These are phyloP conservation scores for Citrullus amarus DNA, from an alignment of 306 rosid species.

Conservation along the genomic window DNA sequence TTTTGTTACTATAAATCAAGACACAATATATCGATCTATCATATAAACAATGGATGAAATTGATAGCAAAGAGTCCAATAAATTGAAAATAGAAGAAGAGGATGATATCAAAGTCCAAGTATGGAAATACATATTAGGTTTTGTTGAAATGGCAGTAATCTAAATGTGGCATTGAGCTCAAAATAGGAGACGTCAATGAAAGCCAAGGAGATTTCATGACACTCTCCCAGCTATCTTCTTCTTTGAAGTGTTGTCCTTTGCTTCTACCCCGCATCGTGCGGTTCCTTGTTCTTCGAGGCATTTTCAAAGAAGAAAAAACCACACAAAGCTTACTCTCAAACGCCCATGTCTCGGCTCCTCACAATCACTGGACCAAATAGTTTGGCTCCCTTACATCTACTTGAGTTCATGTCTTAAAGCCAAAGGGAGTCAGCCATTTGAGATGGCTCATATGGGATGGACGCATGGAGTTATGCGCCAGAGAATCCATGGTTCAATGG, in stretches of 20 bases:
- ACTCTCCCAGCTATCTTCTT: not conserved
- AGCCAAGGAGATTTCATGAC: not conserved
- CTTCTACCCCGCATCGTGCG: not conserved
- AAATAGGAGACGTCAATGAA: slow-evolving; percentile 32
- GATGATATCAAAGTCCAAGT: not conserved
- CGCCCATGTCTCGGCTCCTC: slow-evolving; percentile 17
- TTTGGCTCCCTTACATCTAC: slow-evolving; percentile 7
- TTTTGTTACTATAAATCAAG: no score
- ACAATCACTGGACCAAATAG: slow-evolving; percentile 1
- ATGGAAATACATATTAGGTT: not conserved
- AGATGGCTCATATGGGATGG: slow-evolving; percentile 33
- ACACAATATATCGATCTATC: no score
- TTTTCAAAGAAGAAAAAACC: slow-evolving; percentile 24
- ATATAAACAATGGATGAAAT: not conserved
- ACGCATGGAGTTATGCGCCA: slow-evolving; percentile 28
- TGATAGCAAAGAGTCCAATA: not conserved
- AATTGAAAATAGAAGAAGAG: not conserved
- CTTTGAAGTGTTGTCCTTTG: slow-evolving; percentile 17
- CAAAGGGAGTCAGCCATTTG: slow-evolving; percentile 12
- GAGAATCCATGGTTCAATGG: slow-evolving; percentile 18
- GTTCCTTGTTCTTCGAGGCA: not conserved
- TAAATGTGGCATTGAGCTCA: slow-evolving; percentile 21
- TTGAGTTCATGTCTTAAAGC: not conserved
- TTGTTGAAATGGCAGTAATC: not conserved
- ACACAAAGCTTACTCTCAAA: slow-evolving; percentile 15